These are phyloP conservation scores for Hymenoscyphus linearis DNA, from an alignment of 2,329 filamentous ascomycete genomes.

Conservation along the genomic window DNA sequence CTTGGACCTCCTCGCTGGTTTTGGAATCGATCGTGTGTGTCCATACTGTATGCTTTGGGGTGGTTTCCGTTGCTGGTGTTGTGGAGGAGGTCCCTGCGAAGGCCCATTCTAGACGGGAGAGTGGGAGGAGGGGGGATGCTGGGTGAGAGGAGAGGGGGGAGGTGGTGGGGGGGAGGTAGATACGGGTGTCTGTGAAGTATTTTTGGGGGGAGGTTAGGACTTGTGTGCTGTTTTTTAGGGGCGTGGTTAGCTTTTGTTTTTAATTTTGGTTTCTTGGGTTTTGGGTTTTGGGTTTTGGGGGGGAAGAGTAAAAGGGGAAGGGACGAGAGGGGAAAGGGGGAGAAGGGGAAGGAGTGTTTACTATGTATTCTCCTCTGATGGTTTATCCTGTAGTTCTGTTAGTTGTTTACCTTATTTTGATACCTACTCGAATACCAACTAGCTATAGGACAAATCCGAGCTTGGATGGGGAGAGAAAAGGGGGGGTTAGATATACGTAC, in stretches of 20 bases:
- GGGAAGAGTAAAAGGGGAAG: background rate
- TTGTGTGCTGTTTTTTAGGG: slow-evolving; percentile 20
- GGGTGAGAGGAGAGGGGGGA: slow-evolving; percentile 4
- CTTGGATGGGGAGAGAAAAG: background rate
- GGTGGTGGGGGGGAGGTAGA: slow-evolving; percentile 14
- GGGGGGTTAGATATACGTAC: slow-evolving; percentile 11
- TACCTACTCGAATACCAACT: too few relatives aligned
- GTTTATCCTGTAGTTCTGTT: too few relatives aligned
- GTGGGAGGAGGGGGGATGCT: slow-evolving; percentile 7
- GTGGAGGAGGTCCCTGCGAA: slow-evolving; percentile 22
- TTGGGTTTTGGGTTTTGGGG: background rate
- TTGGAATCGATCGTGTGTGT: slow-evolving; percentile 27
- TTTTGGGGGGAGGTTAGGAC: slow-evolving; percentile 29
- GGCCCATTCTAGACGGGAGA: slow-evolving; percentile 28
- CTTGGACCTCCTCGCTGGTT: slow-evolving; percentile 21
- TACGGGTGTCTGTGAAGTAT: slow-evolving; percentile 30
- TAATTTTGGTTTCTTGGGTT: background rate
- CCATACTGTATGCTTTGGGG: slow-evolving; percentile 26
- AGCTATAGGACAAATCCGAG: background rate
- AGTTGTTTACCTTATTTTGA: too few relatives aligned
- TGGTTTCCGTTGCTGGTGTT: slow-evolving; percentile 13
- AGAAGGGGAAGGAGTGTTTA: slow-evolving; percentile 2
- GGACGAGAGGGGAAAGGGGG: background rate
- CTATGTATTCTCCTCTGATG: slow-evolving; percentile 22
- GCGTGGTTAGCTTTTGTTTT: background rate